Percentiles rank a stretch among this genome's conserved stretches.
phyloP scores from a whole-genome alignment of 139 green algal species.

The Trebouxia sp. region DNA sequence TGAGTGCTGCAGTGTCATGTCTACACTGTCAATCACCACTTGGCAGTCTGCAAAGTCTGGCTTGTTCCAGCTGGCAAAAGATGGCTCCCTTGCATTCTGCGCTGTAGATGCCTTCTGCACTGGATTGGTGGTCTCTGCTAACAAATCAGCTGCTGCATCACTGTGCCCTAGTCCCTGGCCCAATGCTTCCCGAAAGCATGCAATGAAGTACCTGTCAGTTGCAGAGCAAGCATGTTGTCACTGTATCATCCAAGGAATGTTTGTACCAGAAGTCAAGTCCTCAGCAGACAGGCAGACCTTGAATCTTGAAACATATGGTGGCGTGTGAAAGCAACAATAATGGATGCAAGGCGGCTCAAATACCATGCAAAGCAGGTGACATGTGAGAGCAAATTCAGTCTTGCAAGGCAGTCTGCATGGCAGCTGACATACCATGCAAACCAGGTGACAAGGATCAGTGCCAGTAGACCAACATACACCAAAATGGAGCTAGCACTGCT shows the following conservation, averaged over 20 bases:
- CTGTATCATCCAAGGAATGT: too few species aligned
- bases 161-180: background rate
- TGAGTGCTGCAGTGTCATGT: background rate
- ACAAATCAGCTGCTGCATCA: background rate
- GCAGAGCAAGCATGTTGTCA: background rate
- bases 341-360: background rate
- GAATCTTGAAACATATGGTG: too few species aligned
- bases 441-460: background rate
- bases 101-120: background rate
- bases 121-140: background rate
- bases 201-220: background rate
- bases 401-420: background rate
- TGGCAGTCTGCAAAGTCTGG: background rate
- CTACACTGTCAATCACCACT: too few species aligned
- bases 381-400: background rate
- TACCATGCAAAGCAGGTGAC: background rate
- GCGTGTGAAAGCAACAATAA: too few species aligned
- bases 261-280: too few species aligned
- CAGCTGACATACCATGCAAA: background rate
- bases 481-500: background rate
- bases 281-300: too few species aligned
- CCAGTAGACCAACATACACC: background rate
- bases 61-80: slow-evolving; percentile 10
- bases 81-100: background rate
- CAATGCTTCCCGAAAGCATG: background rate